These are phyloP conservation scores for Wickerhamiella azymoides DNA, from an alignment of 805 yeast species.

Conservation along the genomic window DNA sequence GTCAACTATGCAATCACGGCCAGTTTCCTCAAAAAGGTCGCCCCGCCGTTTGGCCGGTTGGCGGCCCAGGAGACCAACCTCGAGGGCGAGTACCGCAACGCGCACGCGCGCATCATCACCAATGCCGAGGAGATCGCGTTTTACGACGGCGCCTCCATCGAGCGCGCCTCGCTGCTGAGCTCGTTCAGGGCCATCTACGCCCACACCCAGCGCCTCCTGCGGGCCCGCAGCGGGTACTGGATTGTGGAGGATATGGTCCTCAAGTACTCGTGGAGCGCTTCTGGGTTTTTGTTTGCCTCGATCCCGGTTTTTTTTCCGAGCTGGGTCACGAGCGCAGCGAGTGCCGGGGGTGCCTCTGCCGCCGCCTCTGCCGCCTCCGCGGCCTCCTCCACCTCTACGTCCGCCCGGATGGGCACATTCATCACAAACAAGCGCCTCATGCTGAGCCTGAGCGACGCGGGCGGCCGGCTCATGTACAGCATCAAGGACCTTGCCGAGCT, in stretches of 20 bases:
- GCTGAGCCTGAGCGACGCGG: slow-evolving; percentile 89
- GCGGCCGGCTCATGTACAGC: slow-evolving; percentile 86
- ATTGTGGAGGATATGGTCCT: slow-evolving; percentile 73
- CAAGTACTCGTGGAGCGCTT: slow-evolving; percentile 88
- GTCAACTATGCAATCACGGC: slow-evolving; percentile 74
- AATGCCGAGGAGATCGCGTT: slow-evolving; percentile 91
- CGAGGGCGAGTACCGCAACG: slow-evolving; percentile 81
- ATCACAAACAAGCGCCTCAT: slow-evolving; percentile 81
- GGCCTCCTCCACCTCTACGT: slow-evolving; percentile 14
- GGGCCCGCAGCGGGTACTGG: slow-evolving; percentile 51
- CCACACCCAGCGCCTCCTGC: slow-evolving; percentile 42
- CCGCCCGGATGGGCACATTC: slow-evolving; percentile 62
- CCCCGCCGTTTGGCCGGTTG: slow-evolving; percentile 76
- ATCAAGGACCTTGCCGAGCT: slow-evolving; percentile 83
- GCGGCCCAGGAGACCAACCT: slow-evolving; percentile 59
- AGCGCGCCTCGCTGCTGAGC: slow-evolving; percentile 47
- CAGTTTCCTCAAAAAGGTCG: slow-evolving; percentile 47
- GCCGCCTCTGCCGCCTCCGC: slow-evolving; percentile 8
- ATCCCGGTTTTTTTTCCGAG: slow-evolving; percentile 67
- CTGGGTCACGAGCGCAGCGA: slow-evolving; percentile 22
- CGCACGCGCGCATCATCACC: slow-evolving; percentile 70
- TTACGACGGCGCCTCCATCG: slow-evolving; percentile 76
- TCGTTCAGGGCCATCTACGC: slow-evolving; percentile 44
- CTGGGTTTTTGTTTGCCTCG: slow-evolving; percentile 85
- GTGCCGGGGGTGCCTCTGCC: slow-evolving; percentile 10